Conservation (phyloP, 2,329 filamentous ascomycete genomes). For the Talaromyces marneffei region DNA sequence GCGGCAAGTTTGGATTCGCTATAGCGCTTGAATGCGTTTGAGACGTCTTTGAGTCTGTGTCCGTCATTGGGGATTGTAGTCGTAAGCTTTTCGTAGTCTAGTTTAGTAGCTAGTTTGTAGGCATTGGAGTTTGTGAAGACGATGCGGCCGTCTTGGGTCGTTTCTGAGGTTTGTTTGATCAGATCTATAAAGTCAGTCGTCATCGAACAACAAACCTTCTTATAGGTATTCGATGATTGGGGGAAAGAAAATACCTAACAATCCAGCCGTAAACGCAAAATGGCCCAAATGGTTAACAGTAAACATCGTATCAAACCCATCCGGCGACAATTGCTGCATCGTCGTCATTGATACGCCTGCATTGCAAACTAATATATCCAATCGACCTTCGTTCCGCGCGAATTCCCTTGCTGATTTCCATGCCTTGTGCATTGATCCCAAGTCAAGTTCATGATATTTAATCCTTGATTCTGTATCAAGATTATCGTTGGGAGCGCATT, state of each 20-base stretch:
- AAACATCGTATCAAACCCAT: conserved; percentile 14
- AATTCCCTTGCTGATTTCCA: conserved; percentile 12
- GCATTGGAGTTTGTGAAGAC: conserved; percentile 11
- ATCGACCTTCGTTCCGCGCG: background rate
- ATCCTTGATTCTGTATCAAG: background rate
- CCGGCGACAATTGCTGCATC: conserved; percentile 9
- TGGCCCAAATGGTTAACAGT: conserved; percentile 11
- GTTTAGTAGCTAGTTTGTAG: conserved; percentile 4
- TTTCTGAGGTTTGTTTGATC: conserved; percentile 9
- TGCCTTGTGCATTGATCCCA: conserved; percentile 10
- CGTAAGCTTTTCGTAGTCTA: conserved; percentile 9
- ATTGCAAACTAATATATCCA: conserved; percentile 14
- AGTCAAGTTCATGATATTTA: conserved; percentile 11
- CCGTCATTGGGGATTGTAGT: conserved; percentile 10
- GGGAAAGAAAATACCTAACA: conserved; percentile 1
- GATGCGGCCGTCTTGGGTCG: conserved; percentile 9
- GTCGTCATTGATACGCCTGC: conserved; percentile 14
- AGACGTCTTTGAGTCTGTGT: conserved; percentile 1
- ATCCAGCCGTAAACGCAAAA: conserved; percentile 11
- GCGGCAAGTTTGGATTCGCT: conserved; percentile 7
- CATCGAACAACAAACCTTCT: too few species aligned
- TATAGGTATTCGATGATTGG: background rate
- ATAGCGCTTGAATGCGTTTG: conserved; percentile 8
- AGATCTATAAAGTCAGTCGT: background rate
- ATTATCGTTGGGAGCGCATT: background rate